A percentile compares a stretch with the other conserved stretches of the same genome.
phyloP scores from a whole-genome alignment of 345 rosid species.

The Trapa incisa region DNA sequence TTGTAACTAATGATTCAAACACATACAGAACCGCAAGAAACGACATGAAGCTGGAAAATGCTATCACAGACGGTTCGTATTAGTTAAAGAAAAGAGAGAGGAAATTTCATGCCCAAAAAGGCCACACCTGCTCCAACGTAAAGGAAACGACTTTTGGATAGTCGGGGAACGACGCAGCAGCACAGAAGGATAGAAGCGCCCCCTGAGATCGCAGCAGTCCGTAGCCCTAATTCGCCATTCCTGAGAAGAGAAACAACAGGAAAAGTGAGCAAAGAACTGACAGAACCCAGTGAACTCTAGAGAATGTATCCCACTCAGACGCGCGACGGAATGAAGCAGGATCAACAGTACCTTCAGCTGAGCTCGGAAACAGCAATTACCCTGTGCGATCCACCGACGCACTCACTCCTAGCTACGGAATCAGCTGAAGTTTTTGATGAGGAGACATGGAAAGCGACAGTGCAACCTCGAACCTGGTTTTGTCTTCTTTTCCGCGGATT shows the following conservation, averaged over 20 bases:
- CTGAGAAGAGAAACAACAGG: neutral
- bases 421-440: neutral
- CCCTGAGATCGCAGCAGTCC: neutral
- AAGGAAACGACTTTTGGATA: neutral
- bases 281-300: neutral
- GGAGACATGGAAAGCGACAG: slow-evolving; percentile 4
- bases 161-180: neutral
- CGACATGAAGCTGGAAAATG: neutral
- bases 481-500: slow-evolving; percentile 2
- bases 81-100: neutral
- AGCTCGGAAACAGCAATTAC: slow-evolving; percentile 1
- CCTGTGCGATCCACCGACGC: slow-evolving; percentile 5
- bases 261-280: neutral
- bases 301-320: neutral
- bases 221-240: slow-evolving; percentile 1
- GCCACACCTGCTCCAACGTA: neutral
- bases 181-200: neutral
- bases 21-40: neutral
- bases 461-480: neutral
- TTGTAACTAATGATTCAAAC: neutral
- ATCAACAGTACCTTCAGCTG: neutral
- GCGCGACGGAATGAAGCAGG: neutral
- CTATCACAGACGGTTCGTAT: neutral
- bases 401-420: slow-evolving; percentile 1
- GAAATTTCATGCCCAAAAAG: neutral